Base-by-base conservation (phyloP, 2,329 filamentous ascomycete species). In the Pseudopyrenochaeta lycopersici region DNA sequence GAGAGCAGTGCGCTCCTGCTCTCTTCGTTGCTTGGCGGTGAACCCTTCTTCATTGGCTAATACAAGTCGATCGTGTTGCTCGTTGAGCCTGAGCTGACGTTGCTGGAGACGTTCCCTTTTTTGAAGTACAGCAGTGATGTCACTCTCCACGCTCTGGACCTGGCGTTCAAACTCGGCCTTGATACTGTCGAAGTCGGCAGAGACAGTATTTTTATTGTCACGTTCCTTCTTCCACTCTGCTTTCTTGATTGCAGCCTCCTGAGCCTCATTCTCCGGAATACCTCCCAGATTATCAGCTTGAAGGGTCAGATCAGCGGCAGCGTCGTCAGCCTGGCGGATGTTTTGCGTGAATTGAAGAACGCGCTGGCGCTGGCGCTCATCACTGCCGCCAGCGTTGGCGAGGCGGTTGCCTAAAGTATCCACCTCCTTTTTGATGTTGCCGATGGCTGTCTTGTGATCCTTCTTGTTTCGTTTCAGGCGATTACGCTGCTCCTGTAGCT, bases 361-460 rank as follows among this genome's bases (percentile, higher is more conserved):
- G 73, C 91, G 90, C 70, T 91, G 88, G 62, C 86, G 84, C 64
- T 89, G 84, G 70, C 90, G 89, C 68, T 93, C 90, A 73, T 94
- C 90, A 62, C 86, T 88, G 54, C 88, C 88, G 57, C 89, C 89
- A 31, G 88, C 77, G 45, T 78, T 88, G 51, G 87, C 82, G 40
- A 91, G 84, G 60, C 88, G 87, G 54, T 82, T 82, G 54, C 85
- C 84, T 32, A 90, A 81, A 44, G 83, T 84, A 66, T 92, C 90
- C 58, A 91, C 89, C 65, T 94, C 90, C 73, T 88, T 91, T 67
- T 85, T 88, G 63, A 90, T 77, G 17, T 83, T 78, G 62, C 88
- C 88, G 58, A 89, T 81, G 60, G 86, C 86, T 45, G 84, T 84
- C 70, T 90, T 89, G 76, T 90, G 90, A 54, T 93, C 90, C 73